Percentiles rank a stretch among this genome's conserved stretches.
phyloP scores from a whole-genome alignment of 331 rosid species.

The Acacia pycnantha region DNA sequence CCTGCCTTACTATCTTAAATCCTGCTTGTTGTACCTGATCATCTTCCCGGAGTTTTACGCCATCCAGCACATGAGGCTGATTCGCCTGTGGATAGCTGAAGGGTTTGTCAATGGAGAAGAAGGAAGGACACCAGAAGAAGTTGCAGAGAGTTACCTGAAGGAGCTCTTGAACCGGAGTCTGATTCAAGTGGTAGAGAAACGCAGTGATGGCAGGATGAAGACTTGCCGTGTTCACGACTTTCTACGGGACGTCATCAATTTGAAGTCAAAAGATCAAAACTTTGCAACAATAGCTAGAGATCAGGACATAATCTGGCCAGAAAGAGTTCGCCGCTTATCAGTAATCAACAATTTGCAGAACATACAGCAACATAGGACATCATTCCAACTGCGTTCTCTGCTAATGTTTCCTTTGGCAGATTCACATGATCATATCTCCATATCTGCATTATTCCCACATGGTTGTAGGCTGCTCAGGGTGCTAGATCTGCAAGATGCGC shows the following conservation, averaged over 20 bases:
- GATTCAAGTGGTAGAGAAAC: slow-evolving; percentile 48
- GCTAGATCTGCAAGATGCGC: slow-evolving; percentile 52
- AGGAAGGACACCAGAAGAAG: slow-evolving; percentile 57
- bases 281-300: slow-evolving; percentile 55
- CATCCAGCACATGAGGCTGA: slow-evolving; percentile 47
- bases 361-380: slow-evolving; percentile 26
- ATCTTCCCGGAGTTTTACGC: slow-evolving; percentile 45
- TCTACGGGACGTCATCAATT: slow-evolving; percentile 44
- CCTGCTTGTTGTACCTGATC: slow-evolving; percentile 55
- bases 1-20: slow-evolving; percentile 59
- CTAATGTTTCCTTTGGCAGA: slow-evolving; percentile 48
- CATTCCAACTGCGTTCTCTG: slow-evolving; percentile 47
- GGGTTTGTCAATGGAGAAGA: slow-evolving; percentile 53
- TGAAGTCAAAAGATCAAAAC: slow-evolving; percentile 52
- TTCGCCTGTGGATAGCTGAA: slow-evolving; percentile 70
- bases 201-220: slow-evolving; percentile 46
- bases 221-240: slow-evolving; percentile 52
- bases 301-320: slow-evolving; percentile 41
- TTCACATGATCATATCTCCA: slow-evolving; percentile 30
- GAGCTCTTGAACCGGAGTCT: slow-evolving; percentile 63
- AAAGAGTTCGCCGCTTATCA: slow-evolving; percentile 57
- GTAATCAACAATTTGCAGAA: slow-evolving; percentile 32
- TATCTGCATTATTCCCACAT: slow-evolving; percentile 19
- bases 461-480: slow-evolving; percentile 50
- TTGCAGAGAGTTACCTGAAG: slow-evolving; percentile 58